Conservation (phyloP, 2,329 filamentous ascomycete species). For the Cyphellophora europaea region DNA sequence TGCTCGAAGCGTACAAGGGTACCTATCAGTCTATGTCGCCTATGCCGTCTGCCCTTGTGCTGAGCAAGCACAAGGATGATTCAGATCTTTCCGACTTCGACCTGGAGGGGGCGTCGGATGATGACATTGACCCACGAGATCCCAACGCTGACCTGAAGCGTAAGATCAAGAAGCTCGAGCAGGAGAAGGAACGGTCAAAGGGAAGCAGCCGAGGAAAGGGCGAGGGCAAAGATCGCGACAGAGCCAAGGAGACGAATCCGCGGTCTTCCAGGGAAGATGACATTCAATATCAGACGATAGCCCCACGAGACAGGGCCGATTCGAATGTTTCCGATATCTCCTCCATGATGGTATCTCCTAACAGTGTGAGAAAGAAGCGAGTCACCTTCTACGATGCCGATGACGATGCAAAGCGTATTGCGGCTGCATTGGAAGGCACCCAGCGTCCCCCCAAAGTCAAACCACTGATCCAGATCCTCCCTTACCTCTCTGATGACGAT, state of each 20-base stretch:
- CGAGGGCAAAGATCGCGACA: conserved; percentile 2
- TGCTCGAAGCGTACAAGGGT: conserved; percentile 85
- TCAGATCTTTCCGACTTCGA: conserved; percentile 39
- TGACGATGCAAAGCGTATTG: conserved; percentile 67
- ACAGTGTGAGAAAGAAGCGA: conserved; percentile 35
- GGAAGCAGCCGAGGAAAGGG: conserved; percentile 4
- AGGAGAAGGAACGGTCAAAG: conserved; percentile 19
- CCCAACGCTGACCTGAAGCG: conserved; percentile 23
- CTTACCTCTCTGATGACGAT: conserved; percentile 75
- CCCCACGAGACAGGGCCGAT: conserved; percentile 8
- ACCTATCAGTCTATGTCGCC: conserved; percentile 92
- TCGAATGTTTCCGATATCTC: conserved; percentile 4
- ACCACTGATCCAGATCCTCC: conserved; percentile 73
- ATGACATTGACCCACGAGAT: conserved; percentile 33
- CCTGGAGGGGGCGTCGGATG: conserved; percentile 22
- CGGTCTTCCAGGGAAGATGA: conserved; percentile 9
- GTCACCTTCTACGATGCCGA: conserved; percentile 76
- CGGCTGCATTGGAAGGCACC: conserved; percentile 58
- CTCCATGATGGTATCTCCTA: not conserved
- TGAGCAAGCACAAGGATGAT: conserved; percentile 49
- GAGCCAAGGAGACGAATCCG: conserved; percentile 6
- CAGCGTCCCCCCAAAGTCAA: conserved; percentile 58
- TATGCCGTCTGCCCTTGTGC: conserved; percentile 71
- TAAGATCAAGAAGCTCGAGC: conserved; percentile 21
- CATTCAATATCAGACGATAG: conserved; percentile 6